These are phyloP conservation scores for Beauveria sp. DNA, from an alignment of 2,329 filamentous ascomycete species.

Conservation along the genomic window DNA sequence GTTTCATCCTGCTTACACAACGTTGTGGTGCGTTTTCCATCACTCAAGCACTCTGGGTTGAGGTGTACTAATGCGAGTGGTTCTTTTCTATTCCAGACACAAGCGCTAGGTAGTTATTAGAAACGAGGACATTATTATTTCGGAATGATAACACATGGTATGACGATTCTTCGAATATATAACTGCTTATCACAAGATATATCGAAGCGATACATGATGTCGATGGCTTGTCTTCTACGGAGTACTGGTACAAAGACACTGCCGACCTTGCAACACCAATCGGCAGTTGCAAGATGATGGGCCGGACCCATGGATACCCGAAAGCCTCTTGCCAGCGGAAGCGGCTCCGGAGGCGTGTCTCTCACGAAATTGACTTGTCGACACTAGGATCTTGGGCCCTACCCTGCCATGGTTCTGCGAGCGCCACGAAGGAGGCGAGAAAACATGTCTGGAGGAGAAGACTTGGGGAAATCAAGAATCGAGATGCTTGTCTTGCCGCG, in stretches of 20 bases:
- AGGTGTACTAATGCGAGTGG: too few relatives aligned
- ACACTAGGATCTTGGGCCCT: neutral
- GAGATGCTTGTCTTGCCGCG: neutral
- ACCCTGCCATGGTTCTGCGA: neutral
- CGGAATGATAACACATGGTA: too few relatives aligned
- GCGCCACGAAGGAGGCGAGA: neutral
- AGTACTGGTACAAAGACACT: neutral
- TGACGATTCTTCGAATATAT: too few relatives aligned
- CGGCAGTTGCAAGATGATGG: neutral
- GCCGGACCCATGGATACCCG: neutral
- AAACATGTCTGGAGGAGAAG: neutral
- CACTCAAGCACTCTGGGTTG: too few relatives aligned
- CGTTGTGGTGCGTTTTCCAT: neutral
- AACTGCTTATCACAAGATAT: too few relatives aligned
- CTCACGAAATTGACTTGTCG: neutral
- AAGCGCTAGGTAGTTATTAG: too few relatives aligned
- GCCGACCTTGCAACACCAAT: neutral
- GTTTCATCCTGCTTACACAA: neutral
- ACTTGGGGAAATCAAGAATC: neutral
- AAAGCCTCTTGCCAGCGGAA: neutral
- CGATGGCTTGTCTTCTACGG: too few relatives aligned
- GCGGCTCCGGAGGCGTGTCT: neutral
- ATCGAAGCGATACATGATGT: too few relatives aligned
- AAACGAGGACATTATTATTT: too few relatives aligned
- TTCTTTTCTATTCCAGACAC: too few relatives aligned